Evolutionary conservation across 495 filamentous ascomycete genomes (phyloP).

Genomic region (Sabuloglossum arenarium): DNA sequence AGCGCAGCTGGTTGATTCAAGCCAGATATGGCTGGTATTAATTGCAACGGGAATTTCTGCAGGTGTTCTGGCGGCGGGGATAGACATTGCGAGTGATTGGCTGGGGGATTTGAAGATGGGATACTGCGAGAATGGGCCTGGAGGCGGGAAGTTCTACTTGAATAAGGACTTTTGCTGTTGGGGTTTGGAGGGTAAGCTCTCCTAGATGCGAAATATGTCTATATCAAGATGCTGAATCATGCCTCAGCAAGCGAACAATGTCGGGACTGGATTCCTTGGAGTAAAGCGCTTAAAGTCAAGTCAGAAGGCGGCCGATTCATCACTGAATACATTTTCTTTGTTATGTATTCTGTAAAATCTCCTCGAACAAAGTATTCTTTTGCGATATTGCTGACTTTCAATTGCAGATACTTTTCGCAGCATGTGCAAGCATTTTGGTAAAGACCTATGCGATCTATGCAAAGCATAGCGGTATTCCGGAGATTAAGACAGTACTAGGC

Average conservation of each 20-base stretch:
- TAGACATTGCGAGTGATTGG: constrained; percentile 91
- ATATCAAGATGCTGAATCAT: constrained; percentile 5
- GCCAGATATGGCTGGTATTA: constrained; percentile 80
- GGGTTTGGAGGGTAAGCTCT: constrained; percentile 50
- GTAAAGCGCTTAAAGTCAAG: constrained; percentile 41
- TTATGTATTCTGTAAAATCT: constrained; percentile 49
- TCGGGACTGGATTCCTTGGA: constrained; percentile 70
- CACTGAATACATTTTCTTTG: constrained; percentile 70
- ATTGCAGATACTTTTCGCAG: constrained; percentile 53
- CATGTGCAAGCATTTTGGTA: constrained; percentile 59
- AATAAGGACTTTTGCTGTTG: constrained; percentile 83
- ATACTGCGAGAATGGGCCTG: constrained; percentile 51
- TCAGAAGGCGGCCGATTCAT: constrained; percentile 51
- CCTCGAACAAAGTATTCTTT: not conserved
- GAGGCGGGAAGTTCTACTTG: constrained; percentile 73
- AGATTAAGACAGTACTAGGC: constrained; percentile 92
- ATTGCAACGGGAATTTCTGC: constrained; percentile 60
- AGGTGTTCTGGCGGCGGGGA: constrained; percentile 65
- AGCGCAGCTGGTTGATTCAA: constrained; percentile 53
- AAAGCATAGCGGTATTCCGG: constrained; percentile 89
- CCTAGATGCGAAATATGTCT: not conserved
- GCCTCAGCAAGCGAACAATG: constrained; percentile 47
- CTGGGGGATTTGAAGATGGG: constrained; percentile 86
- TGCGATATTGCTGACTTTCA: constrained; percentile 10
- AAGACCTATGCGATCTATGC: constrained; percentile 71